Base-by-base conservation (phyloP, 345 rosid species). In the Lagerstroemia speciosa region DNA sequence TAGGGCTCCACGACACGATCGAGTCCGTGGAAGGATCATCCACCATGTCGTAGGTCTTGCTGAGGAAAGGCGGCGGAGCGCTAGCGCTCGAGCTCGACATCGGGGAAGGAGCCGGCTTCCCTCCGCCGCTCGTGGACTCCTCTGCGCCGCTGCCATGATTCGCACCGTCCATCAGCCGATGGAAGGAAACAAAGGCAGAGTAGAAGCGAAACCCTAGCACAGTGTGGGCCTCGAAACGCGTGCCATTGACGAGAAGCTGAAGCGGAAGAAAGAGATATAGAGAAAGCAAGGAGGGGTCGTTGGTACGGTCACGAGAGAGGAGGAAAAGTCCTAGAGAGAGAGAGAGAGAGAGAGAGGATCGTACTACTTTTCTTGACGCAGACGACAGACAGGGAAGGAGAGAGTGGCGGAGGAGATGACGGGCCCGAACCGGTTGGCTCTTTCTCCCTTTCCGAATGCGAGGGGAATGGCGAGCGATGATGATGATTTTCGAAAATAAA, bases 41-140 rank as follows among this genome's bases (percentile, higher is more conserved):
- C 52, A 92, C 96, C 94, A 92, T 85, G 80, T 92, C 94, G 66
- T 92, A 92, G 14, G 98, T 92, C 78, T 89, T 92, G 84, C 95
- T 88, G 17, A 92, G 77, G 74, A 92, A 92, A 34, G 98, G 92
- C 37, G 96, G 89, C 48, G 95, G 96, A 10, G 83, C 74, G 69
- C 73, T 89, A 4, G 76, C 79, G 60, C 57, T 75, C 66, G 89
- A 76, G 55, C 50, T 75, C 64, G 89, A 76, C 68, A 75, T 74
- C 5, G 93, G 86, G 64, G 73, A 79, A 16, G 68, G 66, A 16
- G 57, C 0, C 3, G 66, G 12, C 34, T 30, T 37, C 9, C 46
- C 43, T 12, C 29, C 52, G 57, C 57, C 57, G 62, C 61, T 67
- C 41, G 60, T 67, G 24, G 69, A 38, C 61, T 52, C 62, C 15